These are phyloP conservation scores for Podila epigama DNA, from an alignment of 192 early-diverging fungal genomes.

Conservation along the genomic window DNA sequence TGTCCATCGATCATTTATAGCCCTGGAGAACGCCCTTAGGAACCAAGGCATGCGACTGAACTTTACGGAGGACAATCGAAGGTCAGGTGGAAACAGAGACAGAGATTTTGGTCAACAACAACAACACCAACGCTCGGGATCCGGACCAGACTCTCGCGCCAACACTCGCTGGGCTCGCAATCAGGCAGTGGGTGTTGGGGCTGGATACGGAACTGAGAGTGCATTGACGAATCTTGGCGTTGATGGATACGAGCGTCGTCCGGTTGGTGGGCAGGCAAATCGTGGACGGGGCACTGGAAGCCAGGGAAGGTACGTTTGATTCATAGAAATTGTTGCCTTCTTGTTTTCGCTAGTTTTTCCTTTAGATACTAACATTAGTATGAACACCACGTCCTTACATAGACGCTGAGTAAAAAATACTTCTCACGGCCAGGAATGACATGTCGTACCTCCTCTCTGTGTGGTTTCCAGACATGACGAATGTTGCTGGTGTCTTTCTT, in stretches of 20 bases:
- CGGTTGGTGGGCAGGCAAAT: conserved; percentile 23
- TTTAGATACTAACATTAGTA: too few relatives aligned
- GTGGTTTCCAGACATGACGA: too few relatives aligned
- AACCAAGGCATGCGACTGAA: conserved; percentile 46
- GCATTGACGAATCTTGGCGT: conserved; percentile 43
- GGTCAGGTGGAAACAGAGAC: conserved; percentile 1
- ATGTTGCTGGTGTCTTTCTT: too few relatives aligned
- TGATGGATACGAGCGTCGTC: conserved; percentile 42
- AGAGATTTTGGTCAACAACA: background rate
- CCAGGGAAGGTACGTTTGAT: conserved; percentile 26
- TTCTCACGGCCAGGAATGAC: too few relatives aligned
- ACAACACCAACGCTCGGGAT: conserved; percentile 7
- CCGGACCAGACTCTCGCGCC: conserved; percentile 16
- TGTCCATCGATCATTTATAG: background rate
- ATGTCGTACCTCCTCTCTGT: too few relatives aligned
- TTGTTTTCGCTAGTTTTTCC: too few relatives aligned
- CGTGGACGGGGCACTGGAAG: conserved; percentile 26
- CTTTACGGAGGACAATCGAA: conserved; percentile 33
- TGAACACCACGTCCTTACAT: too few relatives aligned
- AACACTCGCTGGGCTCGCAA: conserved; percentile 43
- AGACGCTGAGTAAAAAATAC: too few relatives aligned
- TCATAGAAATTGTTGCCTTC: too few relatives aligned
- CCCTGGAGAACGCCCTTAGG: conserved; percentile 31
- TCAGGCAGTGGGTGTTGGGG: conserved; percentile 42
- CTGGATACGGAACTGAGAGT: conserved; percentile 47